phyloP scores from a whole-genome alignment of 169 alveolate species.

The Plasmodium relictum region DNA sequence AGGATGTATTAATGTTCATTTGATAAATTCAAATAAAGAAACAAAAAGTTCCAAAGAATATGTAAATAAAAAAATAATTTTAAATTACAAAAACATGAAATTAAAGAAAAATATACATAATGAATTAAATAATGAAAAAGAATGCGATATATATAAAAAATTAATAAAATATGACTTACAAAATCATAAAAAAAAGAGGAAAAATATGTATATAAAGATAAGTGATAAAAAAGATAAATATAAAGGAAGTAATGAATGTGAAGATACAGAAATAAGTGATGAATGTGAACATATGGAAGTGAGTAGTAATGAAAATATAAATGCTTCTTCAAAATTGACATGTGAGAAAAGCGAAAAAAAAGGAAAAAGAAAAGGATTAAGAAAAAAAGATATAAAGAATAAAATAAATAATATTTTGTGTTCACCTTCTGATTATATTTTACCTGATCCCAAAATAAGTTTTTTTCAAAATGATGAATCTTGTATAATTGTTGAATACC shows the following conservation, averaged over 20 bases:
- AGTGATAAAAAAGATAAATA: not conserved
- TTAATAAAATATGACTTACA: not conserved
- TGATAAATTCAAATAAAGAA: constrained; percentile 25
- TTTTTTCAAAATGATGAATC: constrained; percentile 61
- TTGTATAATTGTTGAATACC: constrained; percentile 64
- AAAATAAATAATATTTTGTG: constrained; percentile 10
- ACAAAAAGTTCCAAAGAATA: constrained; percentile 18
- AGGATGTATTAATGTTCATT: constrained; percentile 13
- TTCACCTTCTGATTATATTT: constrained; percentile 10
- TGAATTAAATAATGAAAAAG: not conserved
- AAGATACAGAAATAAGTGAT: not conserved
- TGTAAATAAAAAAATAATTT: constrained; percentile 50
- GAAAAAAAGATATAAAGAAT: constrained; percentile 1
- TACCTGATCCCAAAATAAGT: constrained; percentile 57
- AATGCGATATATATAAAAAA: not conserved
- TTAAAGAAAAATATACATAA: not conserved
- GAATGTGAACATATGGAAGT: not conserved
- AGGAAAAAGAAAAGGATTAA: not conserved
- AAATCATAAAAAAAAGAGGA: not conserved
- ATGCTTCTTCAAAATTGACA: not conserved
- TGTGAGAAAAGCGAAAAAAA: too few relatives aligned
- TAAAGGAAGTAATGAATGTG: not conserved
- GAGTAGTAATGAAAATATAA: too few relatives aligned
- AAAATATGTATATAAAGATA: not conserved
- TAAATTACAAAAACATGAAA: constrained; percentile 35